Percentiles rank a stretch among this genome's conserved stretches.
Conservation (phyloP, 2,329 filamentous ascomycete genomes). For the Trichoderma harzianum region DNA sequence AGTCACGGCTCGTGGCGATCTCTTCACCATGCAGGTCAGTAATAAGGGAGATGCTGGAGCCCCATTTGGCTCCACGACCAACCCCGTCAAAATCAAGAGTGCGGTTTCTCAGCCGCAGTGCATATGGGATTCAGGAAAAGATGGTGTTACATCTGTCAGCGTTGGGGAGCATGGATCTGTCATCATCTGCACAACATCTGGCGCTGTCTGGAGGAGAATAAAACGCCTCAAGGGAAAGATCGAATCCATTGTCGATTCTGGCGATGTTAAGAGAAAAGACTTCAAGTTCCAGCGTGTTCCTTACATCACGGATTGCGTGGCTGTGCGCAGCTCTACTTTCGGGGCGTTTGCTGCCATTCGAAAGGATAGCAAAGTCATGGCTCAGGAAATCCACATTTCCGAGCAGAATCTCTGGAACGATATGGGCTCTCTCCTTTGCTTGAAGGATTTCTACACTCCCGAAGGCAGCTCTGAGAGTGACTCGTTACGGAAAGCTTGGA, state of each 20-base stretch:
- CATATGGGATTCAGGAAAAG: constrained; percentile 86
- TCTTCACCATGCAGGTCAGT: constrained; percentile 80
- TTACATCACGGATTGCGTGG: constrained; percentile 77
- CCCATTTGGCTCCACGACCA: constrained; percentile 73
- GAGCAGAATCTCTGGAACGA: constrained; percentile 72
- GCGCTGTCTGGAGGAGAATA: constrained; percentile 87
- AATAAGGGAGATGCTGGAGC: constrained; percentile 61
- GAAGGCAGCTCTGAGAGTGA: constrained; percentile 32
- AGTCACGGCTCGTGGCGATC: constrained; percentile 76
- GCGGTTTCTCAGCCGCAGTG: constrained; percentile 74
- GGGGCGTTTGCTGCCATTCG: constrained; percentile 87
- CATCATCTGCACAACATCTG: constrained; percentile 87
- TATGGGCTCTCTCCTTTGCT: constrained; percentile 64
- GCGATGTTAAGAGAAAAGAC: constrained; percentile 69
- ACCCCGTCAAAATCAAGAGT: constrained; percentile 83
- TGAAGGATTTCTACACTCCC: constrained; percentile 55
- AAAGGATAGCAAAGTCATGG: constrained; percentile 78
- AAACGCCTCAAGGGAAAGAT: constrained; percentile 79
- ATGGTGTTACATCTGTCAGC: constrained; percentile 76
- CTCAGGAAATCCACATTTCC: constrained; percentile 63
- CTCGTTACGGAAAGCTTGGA: constrained; percentile 41
- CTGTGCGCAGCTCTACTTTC: constrained; percentile 82
- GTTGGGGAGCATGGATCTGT: constrained; percentile 92
- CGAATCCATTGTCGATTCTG: constrained; percentile 43
- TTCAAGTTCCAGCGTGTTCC: constrained; percentile 94